Evolutionary conservation across 2,329 filamentous ascomycete species (phyloP).

Genomic region (Zopfia rhizophila): DNA sequence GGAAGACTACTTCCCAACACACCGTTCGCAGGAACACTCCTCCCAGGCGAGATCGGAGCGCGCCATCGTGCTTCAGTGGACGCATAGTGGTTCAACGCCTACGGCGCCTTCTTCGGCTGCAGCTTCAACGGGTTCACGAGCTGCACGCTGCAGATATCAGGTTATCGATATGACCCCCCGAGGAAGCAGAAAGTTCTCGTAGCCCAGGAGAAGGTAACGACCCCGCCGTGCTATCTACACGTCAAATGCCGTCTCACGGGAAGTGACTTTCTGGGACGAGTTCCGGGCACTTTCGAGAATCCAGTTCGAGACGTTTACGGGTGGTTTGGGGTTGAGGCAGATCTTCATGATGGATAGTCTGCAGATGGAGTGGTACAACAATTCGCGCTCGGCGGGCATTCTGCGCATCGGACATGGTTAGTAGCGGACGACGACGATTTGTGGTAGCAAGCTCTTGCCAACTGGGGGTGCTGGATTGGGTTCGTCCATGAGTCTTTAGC

Average conservation of each 20-base stretch:
- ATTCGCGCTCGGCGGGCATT: conserved; percentile 59
- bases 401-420: conserved; percentile 44
- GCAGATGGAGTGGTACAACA: conserved; percentile 61
- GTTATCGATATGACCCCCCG: conserved; percentile 54
- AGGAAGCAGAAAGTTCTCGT: conserved; percentile 48
- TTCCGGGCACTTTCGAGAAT: conserved; percentile 58
- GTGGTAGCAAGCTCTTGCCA: conserved; percentile 8
- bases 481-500: too few species aligned
- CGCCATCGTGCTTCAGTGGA: conserved; percentile 55
- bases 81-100: conserved; percentile 63
- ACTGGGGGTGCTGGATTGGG: conserved; percentile 14
- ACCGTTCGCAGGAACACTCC: conserved; percentile 44
- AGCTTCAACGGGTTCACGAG: conserved; percentile 52
- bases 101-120: conserved; percentile 60
- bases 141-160: conserved; percentile 59
- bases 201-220: conserved; percentile 50
- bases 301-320: conserved; percentile 59
- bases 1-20: conserved; percentile 37
- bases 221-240: conserved; percentile 55
- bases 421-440: conserved; percentile 10
- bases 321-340: conserved; percentile 49
- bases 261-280: conserved; percentile 53
- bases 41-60: conserved; percentile 59
- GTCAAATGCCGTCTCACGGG: conserved; percentile 56
- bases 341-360: conserved; percentile 62